phyloP scores from a whole-genome alignment of 2,329 filamentous ascomycete species.

The Cercospora sojina region DNA sequence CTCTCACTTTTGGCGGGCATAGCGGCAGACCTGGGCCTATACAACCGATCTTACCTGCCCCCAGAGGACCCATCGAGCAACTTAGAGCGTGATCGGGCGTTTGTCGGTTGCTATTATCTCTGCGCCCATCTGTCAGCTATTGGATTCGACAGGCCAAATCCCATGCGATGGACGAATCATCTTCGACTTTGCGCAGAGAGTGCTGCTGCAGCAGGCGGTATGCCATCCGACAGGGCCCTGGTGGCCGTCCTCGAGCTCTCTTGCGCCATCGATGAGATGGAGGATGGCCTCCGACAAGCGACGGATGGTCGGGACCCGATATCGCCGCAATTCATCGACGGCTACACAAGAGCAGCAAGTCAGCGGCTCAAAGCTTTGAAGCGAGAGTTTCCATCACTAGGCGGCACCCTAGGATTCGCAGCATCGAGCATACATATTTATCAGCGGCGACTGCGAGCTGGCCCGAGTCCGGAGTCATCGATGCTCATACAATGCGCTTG shows the following conservation, averaged over 20 bases:
- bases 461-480: conserved; percentile 22
- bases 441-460: conserved; percentile 24
- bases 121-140: conserved; percentile 27
- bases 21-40: conserved; percentile 32
- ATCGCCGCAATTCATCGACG: conserved; percentile 21
- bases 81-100: conserved; percentile 27
- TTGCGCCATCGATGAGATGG: conserved; percentile 26
- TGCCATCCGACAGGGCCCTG: conserved; percentile 23
- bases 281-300: conserved; percentile 22
- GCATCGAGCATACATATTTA: conserved; percentile 28
- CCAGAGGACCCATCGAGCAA: conserved; percentile 20
- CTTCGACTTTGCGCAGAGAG: conserved; percentile 26
- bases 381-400: conserved; percentile 27
- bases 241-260: conserved; percentile 24
- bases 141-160: conserved; percentile 30
- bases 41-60: conserved; percentile 18
- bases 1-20: conserved; percentile 31
- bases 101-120: conserved; percentile 33
- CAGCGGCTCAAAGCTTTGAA: conserved; percentile 29
- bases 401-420: conserved; percentile 21
- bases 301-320: conserved; percentile 8
- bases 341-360: conserved; percentile 22
- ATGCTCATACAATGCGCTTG: conserved; percentile 31
- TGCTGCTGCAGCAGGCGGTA: conserved; percentile 12
- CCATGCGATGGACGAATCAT: conserved; percentile 30